phyloP scores from a whole-genome alignment of 2,329 filamentous ascomycete genomes.

The Cytospora mali region DNA sequence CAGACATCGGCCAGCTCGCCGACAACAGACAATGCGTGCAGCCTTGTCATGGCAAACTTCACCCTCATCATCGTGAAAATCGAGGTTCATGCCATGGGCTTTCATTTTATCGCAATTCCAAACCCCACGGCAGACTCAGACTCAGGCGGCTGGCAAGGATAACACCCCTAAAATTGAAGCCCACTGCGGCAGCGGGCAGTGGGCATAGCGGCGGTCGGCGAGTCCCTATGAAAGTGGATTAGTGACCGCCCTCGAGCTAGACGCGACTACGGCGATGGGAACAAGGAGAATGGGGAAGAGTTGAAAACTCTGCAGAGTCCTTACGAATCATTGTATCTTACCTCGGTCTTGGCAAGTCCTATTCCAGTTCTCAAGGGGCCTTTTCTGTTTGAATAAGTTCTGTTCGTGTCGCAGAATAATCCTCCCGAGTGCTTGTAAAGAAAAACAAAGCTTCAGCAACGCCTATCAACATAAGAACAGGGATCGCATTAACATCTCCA shows the following conservation, averaged over 20 bases:
- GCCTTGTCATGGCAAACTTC: not conserved
- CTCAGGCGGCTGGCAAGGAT: constrained; percentile 12
- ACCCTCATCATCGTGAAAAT: not conserved
- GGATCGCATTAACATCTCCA: not conserved
- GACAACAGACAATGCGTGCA: constrained; percentile 9
- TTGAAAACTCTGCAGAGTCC: constrained; percentile 18
- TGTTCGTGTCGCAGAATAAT: not conserved
- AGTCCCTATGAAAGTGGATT: constrained; percentile 20
- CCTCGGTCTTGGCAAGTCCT: not conserved
- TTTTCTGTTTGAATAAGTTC: not conserved
- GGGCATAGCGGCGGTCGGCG: constrained; percentile 19
- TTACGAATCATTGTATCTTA: not conserved
- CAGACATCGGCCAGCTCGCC: constrained; percentile 2
- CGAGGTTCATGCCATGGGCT: too few species aligned
- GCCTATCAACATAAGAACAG: not conserved
- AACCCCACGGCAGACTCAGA: not conserved
- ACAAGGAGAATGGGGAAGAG: constrained; percentile 20
- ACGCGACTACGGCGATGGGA: constrained; percentile 16
- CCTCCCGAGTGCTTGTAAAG: not conserved
- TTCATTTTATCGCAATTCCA: too few species aligned
- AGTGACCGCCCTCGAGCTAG: constrained; percentile 17
- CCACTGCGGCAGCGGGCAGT: not conserved
- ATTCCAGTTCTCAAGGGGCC: not conserved
- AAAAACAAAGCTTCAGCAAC: not conserved
- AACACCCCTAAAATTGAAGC: constrained; percentile 1